These are phyloP conservation scores for Lupinus albus DNA, from an alignment of 306 rosid species.

Conservation along the genomic window DNA sequence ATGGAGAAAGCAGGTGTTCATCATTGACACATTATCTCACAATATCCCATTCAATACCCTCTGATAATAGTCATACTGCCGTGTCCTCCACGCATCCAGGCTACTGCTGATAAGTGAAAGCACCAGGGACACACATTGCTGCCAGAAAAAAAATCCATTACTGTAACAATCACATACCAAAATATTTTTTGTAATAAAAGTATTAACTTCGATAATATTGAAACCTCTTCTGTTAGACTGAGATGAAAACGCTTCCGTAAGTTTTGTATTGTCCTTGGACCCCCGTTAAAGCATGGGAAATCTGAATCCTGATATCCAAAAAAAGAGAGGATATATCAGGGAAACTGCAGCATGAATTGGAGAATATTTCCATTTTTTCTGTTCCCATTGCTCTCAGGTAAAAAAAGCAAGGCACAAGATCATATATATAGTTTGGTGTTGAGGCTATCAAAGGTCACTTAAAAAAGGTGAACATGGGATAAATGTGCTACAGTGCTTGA, in stretches of 20 bases:
- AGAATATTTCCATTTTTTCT: neutral
- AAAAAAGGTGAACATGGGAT: neutral
- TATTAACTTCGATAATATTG: slow-evolving; percentile 22
- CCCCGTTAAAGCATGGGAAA: slow-evolving; percentile 97
- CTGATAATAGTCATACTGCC: slow-evolving; percentile 97
- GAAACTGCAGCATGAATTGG: slow-evolving; percentile 22
- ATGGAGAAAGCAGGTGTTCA: slow-evolving; percentile 45
- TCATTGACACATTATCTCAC: slow-evolving; percentile 52
- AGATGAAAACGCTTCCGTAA: slow-evolving; percentile 90
- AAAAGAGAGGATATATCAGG: slow-evolving; percentile 39
- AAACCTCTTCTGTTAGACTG: slow-evolving; percentile 94
- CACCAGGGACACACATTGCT: slow-evolving; percentile 97
- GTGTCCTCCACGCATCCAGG: slow-evolving; percentile 96
- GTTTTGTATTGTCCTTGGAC: slow-evolving; percentile 88
- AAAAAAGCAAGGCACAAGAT: too few relatives aligned
- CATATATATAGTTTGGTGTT: too few relatives aligned
- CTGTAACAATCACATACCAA: slow-evolving; percentile 29
- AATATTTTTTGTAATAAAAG: neutral
- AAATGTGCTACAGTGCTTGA: too few relatives aligned
- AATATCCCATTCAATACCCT: slow-evolving; percentile 93
- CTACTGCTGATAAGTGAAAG: slow-evolving; percentile 94
- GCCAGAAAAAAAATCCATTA: slow-evolving; percentile 36
- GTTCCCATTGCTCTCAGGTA: too few relatives aligned
- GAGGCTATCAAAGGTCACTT: too few relatives aligned
- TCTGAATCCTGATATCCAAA: slow-evolving; percentile 77